Percentiles rank a stretch among this genome's conserved stretches.
Evolutionary conservation across 2,329 filamentous ascomycete genomes (phyloP).

Genomic region (Dissoconium aciculare): DNA sequence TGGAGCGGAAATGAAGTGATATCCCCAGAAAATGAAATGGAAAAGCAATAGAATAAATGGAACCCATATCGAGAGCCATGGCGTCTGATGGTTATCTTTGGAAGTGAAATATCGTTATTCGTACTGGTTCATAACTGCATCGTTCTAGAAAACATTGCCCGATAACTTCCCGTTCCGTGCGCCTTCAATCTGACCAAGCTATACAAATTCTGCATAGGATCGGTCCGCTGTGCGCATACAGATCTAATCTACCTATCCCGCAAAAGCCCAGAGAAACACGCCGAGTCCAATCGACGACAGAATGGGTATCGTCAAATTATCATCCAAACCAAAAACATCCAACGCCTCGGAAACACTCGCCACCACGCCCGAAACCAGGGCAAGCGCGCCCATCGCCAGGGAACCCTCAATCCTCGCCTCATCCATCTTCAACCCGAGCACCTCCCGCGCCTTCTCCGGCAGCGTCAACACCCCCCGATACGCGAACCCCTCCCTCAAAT

Average conservation of each 20-base stretch:
- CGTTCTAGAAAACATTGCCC: no score
- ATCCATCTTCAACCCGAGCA: slow-evolving; percentile 45
- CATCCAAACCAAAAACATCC: slow-evolving; percentile 87
- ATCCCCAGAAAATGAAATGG: no score
- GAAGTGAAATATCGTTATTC: no score
- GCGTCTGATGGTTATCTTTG: no score
- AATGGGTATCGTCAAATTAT: slow-evolving; percentile 92
- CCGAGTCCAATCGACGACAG: slow-evolving; percentile 79
- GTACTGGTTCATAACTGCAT: no score
- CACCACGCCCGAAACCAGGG: slow-evolving; percentile 73
- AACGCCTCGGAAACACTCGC: slow-evolving; percentile 81
- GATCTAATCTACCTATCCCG: not conserved
- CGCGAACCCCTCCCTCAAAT: slow-evolving; percentile 46
- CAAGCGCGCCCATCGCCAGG: slow-evolving; percentile 63
- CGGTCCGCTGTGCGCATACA: no score
- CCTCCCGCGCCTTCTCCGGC: slow-evolving; percentile 42
- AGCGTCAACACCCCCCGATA: slow-evolving; percentile 65
- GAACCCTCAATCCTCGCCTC: slow-evolving; percentile 52
- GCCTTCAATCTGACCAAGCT: no score
- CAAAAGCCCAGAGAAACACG: slow-evolving; percentile 81
- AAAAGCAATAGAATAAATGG: no score
- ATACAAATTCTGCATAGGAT: no score
- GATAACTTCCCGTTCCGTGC: no score
- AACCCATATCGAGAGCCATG: no score
- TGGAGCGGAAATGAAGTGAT: no score